phyloP scores from a whole-genome alignment of 768 basidiomycete genomes.

The Coprinopsis sp. region DNA sequence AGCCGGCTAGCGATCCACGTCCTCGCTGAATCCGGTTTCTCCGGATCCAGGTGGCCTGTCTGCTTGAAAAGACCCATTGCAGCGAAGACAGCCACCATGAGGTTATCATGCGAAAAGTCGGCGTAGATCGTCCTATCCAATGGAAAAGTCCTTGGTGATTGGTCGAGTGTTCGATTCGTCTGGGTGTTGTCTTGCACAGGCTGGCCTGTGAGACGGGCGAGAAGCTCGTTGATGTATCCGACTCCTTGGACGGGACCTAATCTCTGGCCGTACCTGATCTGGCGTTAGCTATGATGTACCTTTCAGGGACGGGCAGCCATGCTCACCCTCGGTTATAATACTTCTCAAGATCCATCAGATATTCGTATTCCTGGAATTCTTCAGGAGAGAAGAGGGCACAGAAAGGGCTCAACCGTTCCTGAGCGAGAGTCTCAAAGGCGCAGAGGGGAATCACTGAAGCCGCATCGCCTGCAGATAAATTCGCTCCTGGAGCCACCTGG shows the following conservation, averaged over 20 bases:
- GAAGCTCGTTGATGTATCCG: constrained; percentile 85
- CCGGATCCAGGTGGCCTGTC: constrained; percentile 28
- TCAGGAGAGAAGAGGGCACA: constrained; percentile 63
- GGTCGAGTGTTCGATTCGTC: constrained; percentile 70
- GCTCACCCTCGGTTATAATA: constrained; percentile 75
- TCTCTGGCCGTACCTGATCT: constrained; percentile 54
- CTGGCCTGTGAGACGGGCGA: constrained; percentile 66
- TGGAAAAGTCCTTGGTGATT: constrained; percentile 64
- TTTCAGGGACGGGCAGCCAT: too few relatives aligned
- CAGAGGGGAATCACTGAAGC: constrained; percentile 67
- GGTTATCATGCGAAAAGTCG: constrained; percentile 85
- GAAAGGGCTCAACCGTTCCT: constrained; percentile 51
- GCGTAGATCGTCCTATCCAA: constrained; percentile 59
- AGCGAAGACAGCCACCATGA: constrained; percentile 74
- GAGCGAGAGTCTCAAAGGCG: constrained; percentile 71
- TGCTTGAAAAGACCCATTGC: constrained; percentile 54
- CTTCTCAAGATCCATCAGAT: constrained; percentile 68
- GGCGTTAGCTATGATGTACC: too few relatives aligned
- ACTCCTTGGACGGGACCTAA: constrained; percentile 79
- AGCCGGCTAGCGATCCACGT: constrained; percentile 55
- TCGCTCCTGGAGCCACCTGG: constrained; percentile 54
- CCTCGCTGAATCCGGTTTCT: constrained; percentile 26
- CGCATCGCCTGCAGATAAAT: constrained; percentile 51
- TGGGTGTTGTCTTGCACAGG: constrained; percentile 68
- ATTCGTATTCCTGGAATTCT: constrained; percentile 68